Conservation (phyloP, 495 filamentous ascomycete genomes). For the Aspergillus diversus region DNA sequence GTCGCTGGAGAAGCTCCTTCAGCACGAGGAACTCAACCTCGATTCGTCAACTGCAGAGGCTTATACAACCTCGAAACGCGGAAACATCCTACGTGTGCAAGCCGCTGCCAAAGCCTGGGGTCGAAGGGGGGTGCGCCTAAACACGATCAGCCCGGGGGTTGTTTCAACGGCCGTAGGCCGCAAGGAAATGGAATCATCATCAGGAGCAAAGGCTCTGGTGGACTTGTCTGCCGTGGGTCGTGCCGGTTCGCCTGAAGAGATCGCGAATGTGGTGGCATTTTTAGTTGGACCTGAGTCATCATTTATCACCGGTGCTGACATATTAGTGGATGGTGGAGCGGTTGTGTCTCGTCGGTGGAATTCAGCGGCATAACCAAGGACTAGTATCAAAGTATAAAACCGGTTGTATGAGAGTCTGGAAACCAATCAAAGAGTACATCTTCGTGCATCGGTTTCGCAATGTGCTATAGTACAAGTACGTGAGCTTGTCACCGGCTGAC, state of each 20-base stretch:
- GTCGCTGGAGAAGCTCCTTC: background rate
- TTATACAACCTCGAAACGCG: slow-evolving; percentile 21
- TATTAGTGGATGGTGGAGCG: slow-evolving; percentile 21
- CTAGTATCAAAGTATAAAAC: background rate
- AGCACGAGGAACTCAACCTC: slow-evolving; percentile 5
- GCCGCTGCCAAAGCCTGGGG: slow-evolving; percentile 68
- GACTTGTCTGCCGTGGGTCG: slow-evolving; percentile 23
- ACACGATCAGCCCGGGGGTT: slow-evolving; percentile 81
- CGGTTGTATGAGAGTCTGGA: background rate
- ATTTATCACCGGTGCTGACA: slow-evolving; percentile 21
- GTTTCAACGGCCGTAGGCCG: slow-evolving; percentile 72
- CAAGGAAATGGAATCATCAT: slow-evolving; percentile 9
- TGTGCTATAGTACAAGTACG: too few relatives aligned
- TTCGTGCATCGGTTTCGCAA: too few relatives aligned
- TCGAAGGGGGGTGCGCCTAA: slow-evolving; percentile 71
- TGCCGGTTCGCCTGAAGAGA: slow-evolving; percentile 33
- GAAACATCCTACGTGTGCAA: slow-evolving; percentile 24
- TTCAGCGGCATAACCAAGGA: background rate
- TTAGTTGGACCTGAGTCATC: slow-evolving; percentile 14
- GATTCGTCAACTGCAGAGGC: background rate
- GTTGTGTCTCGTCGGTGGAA: slow-evolving; percentile 2
- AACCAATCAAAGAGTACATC: too few relatives aligned
- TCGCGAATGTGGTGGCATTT: slow-evolving; percentile 54
- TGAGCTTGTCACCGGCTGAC: too few relatives aligned
- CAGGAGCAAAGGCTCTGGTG: slow-evolving; percentile 57